Base-by-base conservation (phyloP, 2,329 filamentous ascomycete genomes). In the Hortaea werneckii region DNA sequence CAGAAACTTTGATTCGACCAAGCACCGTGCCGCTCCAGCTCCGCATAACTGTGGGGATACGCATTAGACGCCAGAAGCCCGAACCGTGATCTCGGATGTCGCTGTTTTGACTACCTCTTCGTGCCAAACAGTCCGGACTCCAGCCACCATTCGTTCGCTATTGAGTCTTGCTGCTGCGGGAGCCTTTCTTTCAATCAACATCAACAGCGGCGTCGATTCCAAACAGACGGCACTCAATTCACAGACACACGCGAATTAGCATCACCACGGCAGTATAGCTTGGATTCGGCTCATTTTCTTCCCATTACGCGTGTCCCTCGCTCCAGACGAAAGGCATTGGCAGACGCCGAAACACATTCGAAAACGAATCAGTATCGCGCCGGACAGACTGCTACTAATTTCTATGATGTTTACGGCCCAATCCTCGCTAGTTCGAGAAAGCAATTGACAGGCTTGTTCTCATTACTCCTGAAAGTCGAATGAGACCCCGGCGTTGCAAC, bases 61-160 rank as follows among this genome's bases (percentile, higher is more conserved):
- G 40, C 37, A 48, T 52, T 52, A 54, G 51, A 54, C 46, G 48
- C 32, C 43, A 45, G 48, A 46, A 39, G 40, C 48, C 54, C 49
- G 50, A 53, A 47, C 52, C 50, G 53, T 46, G 42, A 50, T 58
- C 51, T 58, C 54, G 53, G 52, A 55, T 40, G 45, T 50, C 45
- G 42, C 45, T 46, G 20, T 39, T 39, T 39, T 39, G 39, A 38
- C 45, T 50, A 40, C 35, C 2, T 20, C 41, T 42, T 53, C 49
- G 41, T 49, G 43, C 41, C 46, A 13, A 35, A 38, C 26, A 43
- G 47, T 45, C 29, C 44, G 20, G 32, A 30, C 38, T 37, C 43
- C 29, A 42, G 40, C 48, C 43, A 45, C n/a, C 42, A 41, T 27
- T 30, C 12, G 29, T 34, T 29, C 29, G 13, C 13, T 30, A 5